These are phyloP conservation scores for Brettanomyces nanus DNA, from an alignment of 805 yeast species.

Conservation along the genomic window DNA sequence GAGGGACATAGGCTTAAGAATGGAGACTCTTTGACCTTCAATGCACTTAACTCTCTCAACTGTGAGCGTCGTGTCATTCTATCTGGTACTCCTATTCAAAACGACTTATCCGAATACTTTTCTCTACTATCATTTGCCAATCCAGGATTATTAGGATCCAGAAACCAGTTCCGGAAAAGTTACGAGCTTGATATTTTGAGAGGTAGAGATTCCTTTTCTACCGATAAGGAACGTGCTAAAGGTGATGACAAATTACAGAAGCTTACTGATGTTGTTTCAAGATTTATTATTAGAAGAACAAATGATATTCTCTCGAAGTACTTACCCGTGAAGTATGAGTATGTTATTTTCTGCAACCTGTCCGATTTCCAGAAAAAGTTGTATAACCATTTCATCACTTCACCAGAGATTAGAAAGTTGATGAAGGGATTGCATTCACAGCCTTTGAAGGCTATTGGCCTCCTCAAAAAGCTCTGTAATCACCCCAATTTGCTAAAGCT, in stretches of 20 bases:
- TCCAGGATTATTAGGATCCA: constrained; percentile 85
- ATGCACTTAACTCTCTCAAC: constrained; percentile 72
- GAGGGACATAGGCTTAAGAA: constrained; percentile 81
- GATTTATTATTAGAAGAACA: constrained; percentile 88
- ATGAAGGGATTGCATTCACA: constrained; percentile 67
- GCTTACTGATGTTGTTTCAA: constrained; percentile 69
- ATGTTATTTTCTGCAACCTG: constrained; percentile 85
- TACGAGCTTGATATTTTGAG: constrained; percentile 72
- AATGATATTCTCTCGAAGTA: constrained; percentile 92
- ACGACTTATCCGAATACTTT: constrained; percentile 89
- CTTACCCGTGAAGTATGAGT: constrained; percentile 92
- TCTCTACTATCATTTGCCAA: constrained; percentile 86
- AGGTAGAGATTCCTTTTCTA: constrained; percentile 86
- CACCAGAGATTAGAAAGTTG: constrained; percentile 66
- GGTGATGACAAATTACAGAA: constrained; percentile 68
- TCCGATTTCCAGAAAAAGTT: constrained; percentile 67
- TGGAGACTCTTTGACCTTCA: constrained; percentile 88
- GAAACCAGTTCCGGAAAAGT: constrained; percentile 75
- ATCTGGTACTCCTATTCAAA: constrained; percentile 96
- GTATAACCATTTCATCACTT: constrained; percentile 66
- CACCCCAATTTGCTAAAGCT: constrained; percentile 83
- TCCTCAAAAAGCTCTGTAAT: constrained; percentile 83
- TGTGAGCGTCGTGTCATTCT: constrained; percentile 85
- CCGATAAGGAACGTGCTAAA: constrained; percentile 61
- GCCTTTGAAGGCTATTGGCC: constrained; percentile 83